Evolutionary conservation across 2,329 filamentous ascomycete species (phyloP).

Genomic region (Lasiodiplodia theobromae): DNA sequence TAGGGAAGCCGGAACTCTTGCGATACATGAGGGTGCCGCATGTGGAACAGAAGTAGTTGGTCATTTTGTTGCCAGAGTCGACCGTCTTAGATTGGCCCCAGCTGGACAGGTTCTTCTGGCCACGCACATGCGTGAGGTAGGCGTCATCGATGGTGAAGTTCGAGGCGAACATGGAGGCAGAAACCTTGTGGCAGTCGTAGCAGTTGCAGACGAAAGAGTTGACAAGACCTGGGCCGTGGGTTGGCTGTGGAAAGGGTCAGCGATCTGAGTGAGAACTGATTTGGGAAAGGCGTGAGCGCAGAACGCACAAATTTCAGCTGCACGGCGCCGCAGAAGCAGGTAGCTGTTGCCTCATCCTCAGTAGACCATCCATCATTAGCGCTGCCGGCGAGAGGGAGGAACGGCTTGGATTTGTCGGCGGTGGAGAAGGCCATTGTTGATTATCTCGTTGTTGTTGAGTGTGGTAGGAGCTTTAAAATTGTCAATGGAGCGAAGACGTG

Average conservation of each 20-base stretch:
- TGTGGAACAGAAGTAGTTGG: conserved; percentile 66
- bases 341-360: conserved; percentile 39
- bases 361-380: conserved; percentile 37
- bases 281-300: neutral
- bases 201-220: conserved; percentile 67
- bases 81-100: conserved; percentile 53
- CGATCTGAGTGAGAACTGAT: neutral
- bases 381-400: conserved; percentile 35
- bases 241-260: conserved; percentile 47
- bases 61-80: conserved; percentile 59
- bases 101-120: conserved; percentile 57
- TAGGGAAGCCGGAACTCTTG: conserved; percentile 53
- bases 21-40: conserved; percentile 70
- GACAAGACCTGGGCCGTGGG: conserved; percentile 54
- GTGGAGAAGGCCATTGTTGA: neutral
- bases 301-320: conserved; percentile 38
- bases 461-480: no score
- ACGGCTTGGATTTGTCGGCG: conserved; percentile 32
- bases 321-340: conserved; percentile 42
- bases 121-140: conserved; percentile 59
- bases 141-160: conserved; percentile 60
- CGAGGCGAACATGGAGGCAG: conserved; percentile 66
- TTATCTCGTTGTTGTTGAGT: no score
- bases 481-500: no score
- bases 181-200: conserved; percentile 67